Conservation (phyloP, 2,329 filamentous ascomycete species). For the Pochonia chlamydosporia region DNA sequence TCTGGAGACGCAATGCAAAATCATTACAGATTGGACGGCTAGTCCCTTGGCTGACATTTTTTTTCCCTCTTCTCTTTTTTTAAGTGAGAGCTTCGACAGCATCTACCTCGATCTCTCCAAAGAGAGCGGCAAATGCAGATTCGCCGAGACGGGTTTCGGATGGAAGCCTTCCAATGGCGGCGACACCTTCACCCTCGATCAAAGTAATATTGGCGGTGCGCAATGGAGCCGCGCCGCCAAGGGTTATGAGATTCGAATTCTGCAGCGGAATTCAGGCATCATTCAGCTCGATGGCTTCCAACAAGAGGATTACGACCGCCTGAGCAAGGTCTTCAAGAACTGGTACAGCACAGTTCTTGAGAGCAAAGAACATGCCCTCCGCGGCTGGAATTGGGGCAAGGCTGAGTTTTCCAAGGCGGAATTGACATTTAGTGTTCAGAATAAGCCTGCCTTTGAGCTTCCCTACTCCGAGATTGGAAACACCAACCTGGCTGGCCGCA, state of each 20-base stretch:
- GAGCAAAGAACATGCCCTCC: constrained; percentile 85
- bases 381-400: constrained; percentile 99
- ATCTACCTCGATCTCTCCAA: constrained; percentile 96
- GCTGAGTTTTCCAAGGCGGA: constrained; percentile 94
- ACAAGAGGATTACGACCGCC: constrained; percentile 87
- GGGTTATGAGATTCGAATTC: constrained; percentile 89
- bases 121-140: constrained; percentile 85
- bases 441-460: constrained; percentile 91
- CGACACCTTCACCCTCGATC: constrained; percentile 90
- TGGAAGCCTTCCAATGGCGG: constrained; percentile 88
- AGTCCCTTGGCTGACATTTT: neutral
- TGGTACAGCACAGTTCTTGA: constrained; percentile 96
- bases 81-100: constrained; percentile 88
- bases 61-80: neutral
- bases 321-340: constrained; percentile 91
- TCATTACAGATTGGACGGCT: no score
- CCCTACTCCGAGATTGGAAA: constrained; percentile 97
- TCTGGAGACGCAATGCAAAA: no score
- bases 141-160: constrained; percentile 88
- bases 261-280: constrained; percentile 76
- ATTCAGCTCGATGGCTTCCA: constrained; percentile 94
- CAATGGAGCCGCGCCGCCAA: constrained; percentile 94
- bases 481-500: constrained; percentile 94
- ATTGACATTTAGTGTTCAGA: constrained; percentile 93
- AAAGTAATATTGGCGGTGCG: constrained; percentile 74